These are phyloP conservation scores for Solanum piurae DNA, from an alignment of 257 asterid species.

Conservation along the genomic window DNA sequence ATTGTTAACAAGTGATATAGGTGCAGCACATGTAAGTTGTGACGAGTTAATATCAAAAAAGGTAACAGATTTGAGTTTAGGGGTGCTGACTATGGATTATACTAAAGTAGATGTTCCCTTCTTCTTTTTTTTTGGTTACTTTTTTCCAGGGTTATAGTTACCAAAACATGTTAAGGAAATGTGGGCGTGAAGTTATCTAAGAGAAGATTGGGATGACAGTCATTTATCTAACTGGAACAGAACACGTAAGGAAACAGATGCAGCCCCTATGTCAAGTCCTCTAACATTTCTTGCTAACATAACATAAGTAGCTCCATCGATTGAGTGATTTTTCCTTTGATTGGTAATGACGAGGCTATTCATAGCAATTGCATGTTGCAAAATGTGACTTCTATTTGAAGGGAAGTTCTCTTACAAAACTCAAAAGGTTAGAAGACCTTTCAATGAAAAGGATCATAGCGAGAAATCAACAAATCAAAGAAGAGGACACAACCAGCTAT, in stretches of 20 bases:
- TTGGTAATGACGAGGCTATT: not conserved
- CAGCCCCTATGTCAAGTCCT: not conserved
- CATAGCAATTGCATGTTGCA: not conserved
- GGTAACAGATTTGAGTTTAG: not conserved
- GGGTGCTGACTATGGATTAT: not conserved
- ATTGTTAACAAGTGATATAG: not conserved
- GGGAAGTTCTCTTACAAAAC: not conserved
- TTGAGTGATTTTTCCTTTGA: not conserved
- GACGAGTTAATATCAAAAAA: not conserved
- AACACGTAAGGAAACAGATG: not conserved
- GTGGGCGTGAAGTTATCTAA: not conserved
- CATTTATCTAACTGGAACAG: not conserved
- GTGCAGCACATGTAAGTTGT: not conserved
- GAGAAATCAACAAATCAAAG: not conserved
- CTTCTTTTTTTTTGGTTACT: not conserved
- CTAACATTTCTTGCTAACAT: not conserved
- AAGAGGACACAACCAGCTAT: not conserved
- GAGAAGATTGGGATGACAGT: not conserved
- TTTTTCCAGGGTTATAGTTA: not conserved
- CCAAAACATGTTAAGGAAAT: not conserved
- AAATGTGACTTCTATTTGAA: not conserved
- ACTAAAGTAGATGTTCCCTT: not conserved
- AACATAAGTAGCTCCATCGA: not conserved
- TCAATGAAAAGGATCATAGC: not conserved
- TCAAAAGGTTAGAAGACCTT: not conserved